Evolutionary conservation across 2,329 filamentous ascomycete species (phyloP), one percentile per base, ranked within the genome.

Genomic region (Gremmenia infestans): DNA sequence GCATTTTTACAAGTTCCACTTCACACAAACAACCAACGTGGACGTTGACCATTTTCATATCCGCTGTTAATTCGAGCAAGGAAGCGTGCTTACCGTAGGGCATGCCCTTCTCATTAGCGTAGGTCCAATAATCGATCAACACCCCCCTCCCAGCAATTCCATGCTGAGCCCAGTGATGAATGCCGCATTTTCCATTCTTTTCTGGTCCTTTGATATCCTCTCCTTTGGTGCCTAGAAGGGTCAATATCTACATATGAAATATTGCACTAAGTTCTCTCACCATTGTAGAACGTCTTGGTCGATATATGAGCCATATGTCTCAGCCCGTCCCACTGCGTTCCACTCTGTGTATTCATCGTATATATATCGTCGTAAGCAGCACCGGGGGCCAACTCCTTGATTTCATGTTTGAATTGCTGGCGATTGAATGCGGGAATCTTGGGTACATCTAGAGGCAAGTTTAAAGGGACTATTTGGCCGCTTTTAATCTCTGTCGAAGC

Each of bases 281-380:
- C 61, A 39, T 68, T 69, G 36, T 69, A 68, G 43, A 68, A 69
- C 2, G 60, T 63, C 8, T 53, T 25, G 2, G 59, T 61, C 5
- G 63, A 56, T 1, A 65, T 42, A 51, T 65, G 60, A 37, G 65
- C 58, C 7, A 68, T 60, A 46, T 81, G 78, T 53, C 80, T 72
- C 25, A 81, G 68, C 0, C 79, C 79, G 61, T 82, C 80, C 80
- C 80, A 84, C 66, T 84, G 81, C 45, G 76, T 80, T 39, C 78
- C 80, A 7, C 75, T 75, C 67, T 83, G 81, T 0, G 81, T 78
- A 67, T 85, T 85, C 62, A 83, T 79, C 0, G 73, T 74, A 74
- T 81, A 80, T 32, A 78, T 71, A 67, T 86, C 82, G 65, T 86
- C 83, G 65, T 86, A 85, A 25, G 83, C 66, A n/a, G 60, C 2